A percentile compares a stretch with the other conserved stretches of the same genome.
Conservation (phyloP, 2,329 filamentous ascomycete genomes). For the Aspergillus tubingensis region DNA sequence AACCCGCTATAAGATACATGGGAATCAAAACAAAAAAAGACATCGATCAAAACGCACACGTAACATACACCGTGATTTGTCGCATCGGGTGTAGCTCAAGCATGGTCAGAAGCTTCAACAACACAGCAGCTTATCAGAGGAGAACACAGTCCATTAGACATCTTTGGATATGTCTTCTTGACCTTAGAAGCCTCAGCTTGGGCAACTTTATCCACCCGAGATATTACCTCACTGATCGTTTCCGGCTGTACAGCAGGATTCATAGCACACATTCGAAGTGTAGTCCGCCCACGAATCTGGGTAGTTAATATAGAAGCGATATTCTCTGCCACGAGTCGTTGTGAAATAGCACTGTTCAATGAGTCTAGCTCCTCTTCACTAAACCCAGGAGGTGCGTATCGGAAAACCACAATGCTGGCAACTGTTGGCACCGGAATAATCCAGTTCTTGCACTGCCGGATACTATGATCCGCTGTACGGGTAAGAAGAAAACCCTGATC, state of each 20-base stretch:
- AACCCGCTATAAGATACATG: too few species aligned
- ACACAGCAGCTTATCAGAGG: background rate
- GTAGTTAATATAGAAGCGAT: background rate
- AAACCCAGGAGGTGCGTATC: constrained; percentile 3
- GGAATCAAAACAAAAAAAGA: too few species aligned
- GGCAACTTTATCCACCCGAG: too few species aligned
- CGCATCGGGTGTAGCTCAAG: background rate
- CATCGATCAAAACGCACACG: too few species aligned
- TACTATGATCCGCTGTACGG: background rate
- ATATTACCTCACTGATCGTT: too few species aligned
- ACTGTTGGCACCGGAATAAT: constrained; percentile 6
- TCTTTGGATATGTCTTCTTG: background rate
- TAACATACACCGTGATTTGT: too few species aligned
- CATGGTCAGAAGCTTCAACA: background rate
- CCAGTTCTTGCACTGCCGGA: constrained; percentile 9
- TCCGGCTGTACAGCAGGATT: background rate
- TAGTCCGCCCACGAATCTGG: background rate
- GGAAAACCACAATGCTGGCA: constrained; percentile 17
- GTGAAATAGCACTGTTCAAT: constrained; percentile 6
- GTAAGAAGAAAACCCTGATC: constrained; percentile 19
- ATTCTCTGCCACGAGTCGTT: background rate
- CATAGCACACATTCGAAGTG: background rate
- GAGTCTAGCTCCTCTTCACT: constrained; percentile 7
- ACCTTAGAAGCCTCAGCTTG: background rate
- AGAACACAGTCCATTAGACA: background rate